phyloP scores from a whole-genome alignment of 78 protist genomes.

The Dictyostelium capitatum region DNA sequence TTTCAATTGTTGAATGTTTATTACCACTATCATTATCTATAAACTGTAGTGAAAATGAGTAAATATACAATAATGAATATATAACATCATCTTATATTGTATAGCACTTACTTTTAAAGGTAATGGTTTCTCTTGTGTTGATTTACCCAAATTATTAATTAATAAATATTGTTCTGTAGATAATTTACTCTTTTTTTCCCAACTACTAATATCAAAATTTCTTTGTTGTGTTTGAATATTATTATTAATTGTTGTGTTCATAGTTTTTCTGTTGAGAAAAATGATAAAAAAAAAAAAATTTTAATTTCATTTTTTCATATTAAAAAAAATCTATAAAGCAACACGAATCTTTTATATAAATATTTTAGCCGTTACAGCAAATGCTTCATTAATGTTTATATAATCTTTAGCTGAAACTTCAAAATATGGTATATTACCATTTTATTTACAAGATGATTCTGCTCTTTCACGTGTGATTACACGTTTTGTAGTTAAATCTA shows the following conservation, averaged over 20 bases:
- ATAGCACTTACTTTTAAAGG: constrained; percentile 42
- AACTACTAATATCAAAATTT: constrained; percentile 46
- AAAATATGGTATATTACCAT: neutral
- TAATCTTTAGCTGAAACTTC: neutral
- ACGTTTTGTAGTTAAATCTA: neutral
- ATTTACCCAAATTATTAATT: constrained; percentile 21
- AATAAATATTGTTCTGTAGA: constrained; percentile 35
- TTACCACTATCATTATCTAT: neutral
- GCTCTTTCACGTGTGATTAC: neutral
- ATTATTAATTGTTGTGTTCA: neutral
- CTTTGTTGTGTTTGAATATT: neutral
- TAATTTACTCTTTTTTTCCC: constrained; percentile 69
- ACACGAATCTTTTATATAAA: too few species aligned
- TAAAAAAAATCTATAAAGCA: too few species aligned
- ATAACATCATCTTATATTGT: neutral
- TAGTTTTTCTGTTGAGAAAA: neutral
- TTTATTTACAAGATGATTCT: neutral
- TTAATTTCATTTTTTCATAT: too few species aligned
- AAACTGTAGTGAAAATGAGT: neutral
- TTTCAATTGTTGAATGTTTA: neutral
- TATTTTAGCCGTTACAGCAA: neutral
- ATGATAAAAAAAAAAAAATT: too few species aligned
- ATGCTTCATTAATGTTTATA: neutral
- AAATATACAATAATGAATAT: neutral
- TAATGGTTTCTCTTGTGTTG: constrained; percentile 19